phyloP scores from a whole-genome alignment of 768 basidiomycete species.

The Hirschioporus abietinus region DNA sequence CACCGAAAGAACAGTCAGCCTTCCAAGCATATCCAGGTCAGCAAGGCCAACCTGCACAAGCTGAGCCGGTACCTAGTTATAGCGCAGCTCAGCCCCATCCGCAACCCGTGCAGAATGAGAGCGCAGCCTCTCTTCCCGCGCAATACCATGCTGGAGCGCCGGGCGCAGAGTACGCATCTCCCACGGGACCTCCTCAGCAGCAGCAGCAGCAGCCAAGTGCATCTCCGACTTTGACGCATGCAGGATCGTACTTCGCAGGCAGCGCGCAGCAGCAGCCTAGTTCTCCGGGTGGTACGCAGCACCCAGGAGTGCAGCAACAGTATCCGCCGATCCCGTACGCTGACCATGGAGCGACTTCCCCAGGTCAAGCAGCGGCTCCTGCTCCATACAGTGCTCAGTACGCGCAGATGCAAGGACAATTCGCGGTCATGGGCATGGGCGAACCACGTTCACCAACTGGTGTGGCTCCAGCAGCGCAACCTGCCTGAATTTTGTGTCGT shows the following conservation, averaged over 20 bases:
- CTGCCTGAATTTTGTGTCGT: not conserved
- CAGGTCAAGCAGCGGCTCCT: not conserved
- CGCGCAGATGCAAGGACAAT: conserved; percentile 6
- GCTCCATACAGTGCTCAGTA: conserved; percentile 1
- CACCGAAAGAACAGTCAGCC: not conserved
- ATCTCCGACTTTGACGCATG: not conserved
- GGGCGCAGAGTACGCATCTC: not conserved
- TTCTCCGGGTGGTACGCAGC: conserved; percentile 2
- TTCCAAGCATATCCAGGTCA: not conserved
- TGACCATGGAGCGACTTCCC: not conserved
- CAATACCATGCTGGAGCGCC: not conserved
- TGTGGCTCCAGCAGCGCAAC: conserved; percentile 1
- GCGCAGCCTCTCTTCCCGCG: not conserved
- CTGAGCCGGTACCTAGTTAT: not conserved
- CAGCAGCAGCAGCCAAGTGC: not conserved
- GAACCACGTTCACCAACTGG: not conserved
- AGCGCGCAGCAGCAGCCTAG: conserved; percentile 4
- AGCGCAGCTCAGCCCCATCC: not conserved
- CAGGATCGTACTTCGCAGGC: conserved; percentile 1
- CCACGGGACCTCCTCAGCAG: not conserved
- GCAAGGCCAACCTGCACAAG: conserved; percentile 3
- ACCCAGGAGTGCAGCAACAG: not conserved
- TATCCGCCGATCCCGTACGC: conserved; percentile 4
- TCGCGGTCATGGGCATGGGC: conserved; percentile 3
- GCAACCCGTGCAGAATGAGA: not conserved